Evolutionary conservation across 2,329 filamentous ascomycete species (phyloP).

Genomic region (Scedosporium minutisporum): DNA sequence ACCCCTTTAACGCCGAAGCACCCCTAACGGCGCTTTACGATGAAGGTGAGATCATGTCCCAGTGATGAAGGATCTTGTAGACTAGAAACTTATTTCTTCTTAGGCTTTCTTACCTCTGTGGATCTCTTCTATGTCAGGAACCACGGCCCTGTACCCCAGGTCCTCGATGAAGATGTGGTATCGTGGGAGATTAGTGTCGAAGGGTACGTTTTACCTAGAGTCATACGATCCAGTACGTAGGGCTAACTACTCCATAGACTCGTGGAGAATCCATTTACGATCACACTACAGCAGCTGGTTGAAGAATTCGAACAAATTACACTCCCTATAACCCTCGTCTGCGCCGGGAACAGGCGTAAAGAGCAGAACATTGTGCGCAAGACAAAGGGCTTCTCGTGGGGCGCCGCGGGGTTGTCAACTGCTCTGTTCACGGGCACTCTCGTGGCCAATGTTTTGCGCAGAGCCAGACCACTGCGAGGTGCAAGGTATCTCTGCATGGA

Average conservation of each 20-base stretch:
- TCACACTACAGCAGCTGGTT: conserved; percentile 65
- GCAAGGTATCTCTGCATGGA: conserved; percentile 65
- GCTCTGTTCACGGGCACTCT: conserved; percentile 79
- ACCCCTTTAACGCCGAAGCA: conserved; percentile 86
- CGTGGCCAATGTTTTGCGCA: conserved; percentile 60
- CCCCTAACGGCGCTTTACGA: conserved; percentile 71
- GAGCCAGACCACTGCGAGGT: conserved; percentile 56
- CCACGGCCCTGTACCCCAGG: conserved; percentile 72
- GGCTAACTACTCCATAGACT: conserved; percentile 23
- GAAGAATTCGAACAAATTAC: conserved; percentile 71
- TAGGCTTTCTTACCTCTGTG: conserved; percentile 74
- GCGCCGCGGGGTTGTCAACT: conserved; percentile 75
- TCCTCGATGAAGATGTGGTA: conserved; percentile 60
- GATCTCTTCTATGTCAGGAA: conserved; percentile 89
- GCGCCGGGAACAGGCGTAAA: conserved; percentile 83
- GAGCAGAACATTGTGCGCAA: conserved; percentile 88
- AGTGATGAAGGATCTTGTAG: background rate
- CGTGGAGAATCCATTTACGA: conserved; percentile 63
- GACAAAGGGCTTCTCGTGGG: conserved; percentile 92
- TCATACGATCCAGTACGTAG: background rate
- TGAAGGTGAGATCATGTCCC: conserved; percentile 20
- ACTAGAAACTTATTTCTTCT: background rate
- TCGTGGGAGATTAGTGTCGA: conserved; percentile 51
- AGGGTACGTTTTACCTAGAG: background rate
- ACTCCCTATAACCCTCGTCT: conserved; percentile 80